phyloP scores from a whole-genome alignment of 371 early-diverging fungal species.

The Phascolomyces articulosus region DNA sequence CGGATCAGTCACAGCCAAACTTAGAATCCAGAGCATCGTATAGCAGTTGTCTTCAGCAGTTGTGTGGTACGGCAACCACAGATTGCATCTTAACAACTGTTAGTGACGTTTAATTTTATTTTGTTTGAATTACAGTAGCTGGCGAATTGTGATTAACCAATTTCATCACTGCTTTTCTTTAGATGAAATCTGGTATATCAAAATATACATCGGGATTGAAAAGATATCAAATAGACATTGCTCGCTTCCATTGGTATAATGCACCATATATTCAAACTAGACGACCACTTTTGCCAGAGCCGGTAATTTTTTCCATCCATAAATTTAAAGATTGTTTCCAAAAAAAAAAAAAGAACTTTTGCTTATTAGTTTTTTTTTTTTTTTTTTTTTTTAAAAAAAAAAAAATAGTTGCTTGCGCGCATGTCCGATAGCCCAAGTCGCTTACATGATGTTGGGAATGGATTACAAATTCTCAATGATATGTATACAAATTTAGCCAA shows the following conservation, averaged over 20 bases:
- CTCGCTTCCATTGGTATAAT: slow-evolving; percentile 29
- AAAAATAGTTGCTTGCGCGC: slow-evolving; percentile 5
- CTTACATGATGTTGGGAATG: slow-evolving; percentile 4
- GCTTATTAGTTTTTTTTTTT: too few species aligned
- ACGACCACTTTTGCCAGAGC: slow-evolving; percentile 15
- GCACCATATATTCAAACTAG: slow-evolving; percentile 19
- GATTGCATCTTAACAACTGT: not conserved
- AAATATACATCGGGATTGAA: not conserved
- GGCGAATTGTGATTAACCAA: too few species aligned
- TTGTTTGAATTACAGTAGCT: not conserved
- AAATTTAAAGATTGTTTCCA: not conserved
- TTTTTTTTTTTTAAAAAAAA: not conserved
- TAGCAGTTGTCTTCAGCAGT: not conserved
- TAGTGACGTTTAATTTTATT: not conserved
- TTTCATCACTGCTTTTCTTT: too few species aligned
- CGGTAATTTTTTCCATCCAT: not conserved
- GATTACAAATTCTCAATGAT: slow-evolving; percentile 8
- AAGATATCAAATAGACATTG: slow-evolving; percentile 8
- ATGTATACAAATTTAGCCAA: not conserved
- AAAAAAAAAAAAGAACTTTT: not conserved
- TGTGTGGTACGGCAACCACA: not conserved
- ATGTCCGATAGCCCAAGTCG: slow-evolving; percentile 11
- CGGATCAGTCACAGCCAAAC: not conserved
- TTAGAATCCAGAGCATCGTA: not conserved
- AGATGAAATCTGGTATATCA: not conserved